These are phyloP conservation scores for Atalantia buxifolia DNA, from an alignment of 345 rosid genomes.

Conservation along the genomic window DNA sequence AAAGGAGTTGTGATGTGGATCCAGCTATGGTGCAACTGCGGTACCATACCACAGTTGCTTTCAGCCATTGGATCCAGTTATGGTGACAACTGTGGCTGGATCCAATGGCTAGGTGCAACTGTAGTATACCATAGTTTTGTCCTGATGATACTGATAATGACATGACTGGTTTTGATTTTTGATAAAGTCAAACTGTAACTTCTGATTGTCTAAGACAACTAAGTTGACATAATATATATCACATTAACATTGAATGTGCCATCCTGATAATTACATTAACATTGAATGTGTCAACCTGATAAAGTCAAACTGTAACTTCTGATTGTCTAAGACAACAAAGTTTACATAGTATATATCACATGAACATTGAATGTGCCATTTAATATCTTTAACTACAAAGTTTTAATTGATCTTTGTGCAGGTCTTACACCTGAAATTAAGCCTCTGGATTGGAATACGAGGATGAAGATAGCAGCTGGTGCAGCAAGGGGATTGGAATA, in stretches of 20 bases:
- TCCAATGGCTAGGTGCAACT: too few relatives aligned
- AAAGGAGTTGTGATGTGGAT: too few relatives aligned
- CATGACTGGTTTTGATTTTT: background rate
- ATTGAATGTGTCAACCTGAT: too few relatives aligned
- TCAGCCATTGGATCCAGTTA: too few relatives aligned
- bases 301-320: too few relatives aligned
- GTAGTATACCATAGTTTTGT: too few relatives aligned
- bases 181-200: background rate
- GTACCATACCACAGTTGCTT: too few relatives aligned
- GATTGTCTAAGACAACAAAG: too few relatives aligned
- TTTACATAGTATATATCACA: background rate
- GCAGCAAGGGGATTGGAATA: conserved; percentile 59
- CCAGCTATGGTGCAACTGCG: too few relatives aligned
- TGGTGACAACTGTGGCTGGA: too few relatives aligned
- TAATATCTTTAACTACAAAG: background rate
- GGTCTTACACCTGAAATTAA: conserved; percentile 32
- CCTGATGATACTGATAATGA: background rate
- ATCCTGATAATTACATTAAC: too few relatives aligned
- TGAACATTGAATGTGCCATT: background rate
- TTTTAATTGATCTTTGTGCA: conserved; percentile 19
- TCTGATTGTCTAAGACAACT: background rate
- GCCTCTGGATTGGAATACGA: conserved; percentile 57
- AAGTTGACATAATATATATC: background rate
- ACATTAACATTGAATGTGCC: background rate
- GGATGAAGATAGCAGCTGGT: conserved; percentile 62